phyloP scores from a whole-genome alignment of 176 grass and related monocot genomes.

The Areca catechu region DNA sequence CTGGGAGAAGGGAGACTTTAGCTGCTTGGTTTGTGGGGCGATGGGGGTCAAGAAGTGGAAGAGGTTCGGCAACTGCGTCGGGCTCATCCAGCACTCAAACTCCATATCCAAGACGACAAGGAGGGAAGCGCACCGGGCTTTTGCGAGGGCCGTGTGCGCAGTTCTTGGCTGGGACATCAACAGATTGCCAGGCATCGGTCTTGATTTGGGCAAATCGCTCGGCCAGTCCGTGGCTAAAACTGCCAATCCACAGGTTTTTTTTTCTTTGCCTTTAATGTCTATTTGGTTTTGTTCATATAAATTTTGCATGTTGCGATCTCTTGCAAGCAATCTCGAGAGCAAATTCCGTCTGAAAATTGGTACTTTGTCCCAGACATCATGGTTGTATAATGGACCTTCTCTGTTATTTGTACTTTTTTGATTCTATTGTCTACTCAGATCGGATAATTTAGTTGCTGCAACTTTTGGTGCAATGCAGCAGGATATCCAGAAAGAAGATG shows the following conservation, averaged over 20 bases:
- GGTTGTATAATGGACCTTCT: too few relatives aligned
- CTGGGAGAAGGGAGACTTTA: slow-evolving; percentile 37
- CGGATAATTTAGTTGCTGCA: too few relatives aligned
- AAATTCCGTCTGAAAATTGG: too few relatives aligned
- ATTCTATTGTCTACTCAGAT: too few relatives aligned
- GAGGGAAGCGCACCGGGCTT: slow-evolving; percentile 39
- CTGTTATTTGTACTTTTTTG: too few relatives aligned
- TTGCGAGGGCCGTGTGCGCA: slow-evolving; percentile 37
- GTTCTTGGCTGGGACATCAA: slow-evolving; percentile 50
- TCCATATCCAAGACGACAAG: slow-evolving; percentile 16
- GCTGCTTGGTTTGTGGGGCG: slow-evolving; percentile 49
- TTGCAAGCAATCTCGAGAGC: too few relatives aligned
- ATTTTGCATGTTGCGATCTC: too few relatives aligned
- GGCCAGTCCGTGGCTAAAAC: slow-evolving; percentile 9
- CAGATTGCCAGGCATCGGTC: slow-evolving; percentile 40
- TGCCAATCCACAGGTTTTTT: neutral
- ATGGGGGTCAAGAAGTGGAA: slow-evolving; percentile 18
- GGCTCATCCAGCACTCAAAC: slow-evolving; percentile 52
- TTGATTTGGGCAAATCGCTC: slow-evolving; percentile 22
- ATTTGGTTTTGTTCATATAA: too few relatives aligned
- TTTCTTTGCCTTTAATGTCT: neutral
- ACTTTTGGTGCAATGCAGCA: slow-evolving; percentile 4
- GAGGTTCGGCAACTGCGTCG: slow-evolving; percentile 26
- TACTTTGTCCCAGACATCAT: too few relatives aligned
- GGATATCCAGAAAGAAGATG: neutral